These are phyloP conservation scores for Hypoxylon rubiginosum DNA, from an alignment of 2,329 filamentous ascomycete genomes.

Conservation along the genomic window DNA sequence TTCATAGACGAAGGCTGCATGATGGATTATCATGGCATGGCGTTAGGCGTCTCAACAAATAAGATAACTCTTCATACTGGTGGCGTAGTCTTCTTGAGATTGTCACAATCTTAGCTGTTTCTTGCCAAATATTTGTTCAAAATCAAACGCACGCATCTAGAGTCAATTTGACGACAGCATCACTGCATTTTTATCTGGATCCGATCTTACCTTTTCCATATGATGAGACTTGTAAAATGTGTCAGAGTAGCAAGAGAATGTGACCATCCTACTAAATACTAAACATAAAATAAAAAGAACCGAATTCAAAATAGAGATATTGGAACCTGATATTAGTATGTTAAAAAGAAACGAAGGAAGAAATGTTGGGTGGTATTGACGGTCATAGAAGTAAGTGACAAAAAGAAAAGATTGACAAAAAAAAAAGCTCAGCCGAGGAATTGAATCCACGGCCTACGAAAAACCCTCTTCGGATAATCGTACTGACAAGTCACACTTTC, in stretches of 20 bases:
- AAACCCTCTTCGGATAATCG: neutral
- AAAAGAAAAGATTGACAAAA: neutral
- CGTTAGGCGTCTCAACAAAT: neutral
- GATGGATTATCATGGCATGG: neutral
- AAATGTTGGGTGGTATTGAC: neutral
- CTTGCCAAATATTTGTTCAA: neutral
- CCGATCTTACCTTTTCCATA: neutral
- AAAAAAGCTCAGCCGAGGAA: neutral
- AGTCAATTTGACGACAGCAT: neutral
- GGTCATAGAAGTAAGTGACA: neutral
- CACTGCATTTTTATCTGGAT: neutral
- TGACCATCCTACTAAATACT: neutral
- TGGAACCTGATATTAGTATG: too few species aligned
- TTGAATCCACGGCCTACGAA: neutral
- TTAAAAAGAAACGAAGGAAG: neutral
- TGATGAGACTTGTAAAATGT: neutral
- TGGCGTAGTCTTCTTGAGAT: neutral
- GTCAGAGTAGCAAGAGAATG: neutral
- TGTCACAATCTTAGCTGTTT: neutral
- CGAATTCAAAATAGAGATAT: neutral
- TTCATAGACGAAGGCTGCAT: neutral
- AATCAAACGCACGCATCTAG: neutral
- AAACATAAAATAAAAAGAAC: neutral
- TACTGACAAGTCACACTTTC: neutral
- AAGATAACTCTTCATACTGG: neutral